Evolutionary conservation across 2,329 filamentous ascomycete species (phyloP).

Genomic region (Tricladium varicosporioides): DNA sequence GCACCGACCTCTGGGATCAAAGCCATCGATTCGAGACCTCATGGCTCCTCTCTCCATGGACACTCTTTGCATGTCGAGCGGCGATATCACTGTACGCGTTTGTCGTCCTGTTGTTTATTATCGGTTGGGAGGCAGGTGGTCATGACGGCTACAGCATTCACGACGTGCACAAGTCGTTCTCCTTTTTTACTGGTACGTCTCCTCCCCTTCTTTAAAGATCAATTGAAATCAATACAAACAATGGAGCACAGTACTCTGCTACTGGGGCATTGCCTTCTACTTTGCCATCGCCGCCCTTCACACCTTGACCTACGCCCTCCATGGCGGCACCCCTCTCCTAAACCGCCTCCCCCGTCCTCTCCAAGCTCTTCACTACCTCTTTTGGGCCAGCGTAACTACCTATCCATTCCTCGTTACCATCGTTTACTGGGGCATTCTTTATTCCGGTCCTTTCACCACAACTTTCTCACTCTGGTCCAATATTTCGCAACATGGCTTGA

Average conservation of each 20-base stretch:
- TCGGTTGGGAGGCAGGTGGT: conserved; percentile 63
- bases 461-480: conserved; percentile 61
- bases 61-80: conserved; percentile 58
- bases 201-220: background rate
- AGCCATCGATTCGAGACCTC: conserved; percentile 73
- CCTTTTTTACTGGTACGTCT: conserved; percentile 69
- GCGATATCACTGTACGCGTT: conserved; percentile 67
- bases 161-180: conserved; percentile 59
- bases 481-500: conserved; percentile 72
- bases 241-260: conserved; percentile 46
- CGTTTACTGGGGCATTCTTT: conserved; percentile 68
- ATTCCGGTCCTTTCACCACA: conserved; percentile 49
- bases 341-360: conserved; percentile 58
- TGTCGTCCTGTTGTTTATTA: conserved; percentile 64
- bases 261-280: conserved; percentile 83
- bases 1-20: conserved; percentile 33
- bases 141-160: conserved; percentile 18
- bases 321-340: conserved; percentile 54
- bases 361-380: conserved; percentile 62
- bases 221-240: background rate
- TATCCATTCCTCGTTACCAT: conserved; percentile 69
- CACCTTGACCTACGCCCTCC: conserved; percentile 63
- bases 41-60: conserved; percentile 69
- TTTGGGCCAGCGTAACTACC: conserved; percentile 61
- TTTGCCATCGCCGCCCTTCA: conserved; percentile 66